Conservation (phyloP, 2,329 filamentous ascomycete genomes). For the Ophiosphaerella narmari region DNA sequence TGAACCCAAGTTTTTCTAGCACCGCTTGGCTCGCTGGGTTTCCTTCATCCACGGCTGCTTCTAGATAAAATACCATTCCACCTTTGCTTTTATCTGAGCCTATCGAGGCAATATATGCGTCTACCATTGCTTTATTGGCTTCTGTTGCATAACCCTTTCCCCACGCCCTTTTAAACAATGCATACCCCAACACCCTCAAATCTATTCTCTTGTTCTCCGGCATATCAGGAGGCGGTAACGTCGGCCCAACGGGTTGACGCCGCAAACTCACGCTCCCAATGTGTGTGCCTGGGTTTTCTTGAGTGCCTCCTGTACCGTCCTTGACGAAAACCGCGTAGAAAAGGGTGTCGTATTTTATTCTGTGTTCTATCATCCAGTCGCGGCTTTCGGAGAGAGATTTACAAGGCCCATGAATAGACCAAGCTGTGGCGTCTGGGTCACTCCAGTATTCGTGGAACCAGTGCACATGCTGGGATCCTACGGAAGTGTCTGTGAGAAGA, state of each 20-base stretch:
- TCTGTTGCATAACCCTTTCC: constrained; percentile 39
- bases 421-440: constrained; percentile 25
- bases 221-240: constrained; percentile 2
- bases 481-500: constrained; percentile 23
- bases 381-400: constrained; percentile 22
- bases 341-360: constrained; percentile 10
- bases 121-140: constrained; percentile 20
- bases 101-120: constrained; percentile 13
- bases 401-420: constrained; percentile 30
- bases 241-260: constrained; percentile 6
- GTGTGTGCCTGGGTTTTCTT: constrained; percentile 5
- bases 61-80: constrained; percentile 24
- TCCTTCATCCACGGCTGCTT: constrained; percentile 25
- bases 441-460: constrained; percentile 37
- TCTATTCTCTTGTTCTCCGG: constrained; percentile 5
- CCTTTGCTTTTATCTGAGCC: constrained; percentile 3
- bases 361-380: constrained; percentile 22
- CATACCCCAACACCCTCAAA: constrained; percentile 28
- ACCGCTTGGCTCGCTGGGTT: constrained; percentile 29
- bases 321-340: constrained; percentile 21
- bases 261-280: constrained; percentile 22
- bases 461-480: constrained; percentile 24
- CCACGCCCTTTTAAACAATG: constrained; percentile 20
- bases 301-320: neutral
- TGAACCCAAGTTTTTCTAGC: constrained; percentile 31